Conservation (phyloP, 441 rosid species). For the Gossypium lobatum region DNA sequence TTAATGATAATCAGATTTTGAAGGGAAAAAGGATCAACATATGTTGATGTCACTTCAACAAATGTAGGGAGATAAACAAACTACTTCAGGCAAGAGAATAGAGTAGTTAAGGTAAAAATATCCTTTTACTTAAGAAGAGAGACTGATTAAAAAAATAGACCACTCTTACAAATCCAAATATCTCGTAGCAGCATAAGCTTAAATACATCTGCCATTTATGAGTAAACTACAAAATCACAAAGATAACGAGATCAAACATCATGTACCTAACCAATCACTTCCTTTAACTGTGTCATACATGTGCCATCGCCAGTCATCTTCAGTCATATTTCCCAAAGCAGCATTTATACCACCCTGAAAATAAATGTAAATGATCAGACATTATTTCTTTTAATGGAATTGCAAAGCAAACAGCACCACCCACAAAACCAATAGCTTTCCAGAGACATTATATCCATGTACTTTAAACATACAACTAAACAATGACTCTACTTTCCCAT, state of each 20-base stretch:
- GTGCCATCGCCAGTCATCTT: conserved; percentile 99
- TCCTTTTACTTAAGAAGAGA: background rate
- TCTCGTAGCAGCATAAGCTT: background rate
- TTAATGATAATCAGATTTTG: background rate
- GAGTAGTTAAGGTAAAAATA: background rate
- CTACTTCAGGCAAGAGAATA: background rate
- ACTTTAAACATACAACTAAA: background rate
- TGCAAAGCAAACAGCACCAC: background rate
- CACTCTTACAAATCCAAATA: background rate
- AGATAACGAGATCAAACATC: background rate
- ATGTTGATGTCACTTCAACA: background rate
- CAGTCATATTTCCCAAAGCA: conserved; percentile 90
- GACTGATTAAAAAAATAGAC: background rate
- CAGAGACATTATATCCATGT: too few species aligned
- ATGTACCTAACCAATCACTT: conserved; percentile 92
- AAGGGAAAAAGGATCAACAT: background rate
- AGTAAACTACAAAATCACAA: background rate
- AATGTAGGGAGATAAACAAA: background rate
- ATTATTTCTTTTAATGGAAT: background rate
- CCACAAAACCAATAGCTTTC: background rate
- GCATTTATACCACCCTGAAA: conserved; percentile 95
- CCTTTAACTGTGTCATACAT: conserved; percentile 99
- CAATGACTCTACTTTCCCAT: background rate
- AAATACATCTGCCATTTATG: background rate
- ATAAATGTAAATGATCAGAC: background rate